A percentile compares a stretch with the other conserved stretches of the same genome.
Evolutionary conservation across 768 basidiomycete species (phyloP).

Genomic region (Suillus occidentalis): DNA sequence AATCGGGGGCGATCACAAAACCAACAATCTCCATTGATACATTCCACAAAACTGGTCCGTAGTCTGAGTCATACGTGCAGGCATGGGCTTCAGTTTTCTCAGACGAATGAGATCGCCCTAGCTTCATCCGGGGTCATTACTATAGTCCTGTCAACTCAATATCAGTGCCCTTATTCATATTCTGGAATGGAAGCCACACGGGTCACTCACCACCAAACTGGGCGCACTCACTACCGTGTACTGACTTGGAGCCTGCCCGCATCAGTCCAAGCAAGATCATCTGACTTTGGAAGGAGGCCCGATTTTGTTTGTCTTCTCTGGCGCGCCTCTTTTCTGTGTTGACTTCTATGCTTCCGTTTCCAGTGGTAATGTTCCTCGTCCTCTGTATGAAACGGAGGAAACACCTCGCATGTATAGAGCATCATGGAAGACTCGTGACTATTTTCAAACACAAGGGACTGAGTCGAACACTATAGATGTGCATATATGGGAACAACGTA

Average conservation of each 20-base stretch:
- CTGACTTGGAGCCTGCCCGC: background rate
- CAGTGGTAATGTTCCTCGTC: background rate
- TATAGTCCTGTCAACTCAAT: background rate
- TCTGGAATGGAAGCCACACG: background rate
- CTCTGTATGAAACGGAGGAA: background rate
- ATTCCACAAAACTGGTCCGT: background rate
- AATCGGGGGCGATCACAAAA: background rate
- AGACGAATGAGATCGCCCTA: background rate
- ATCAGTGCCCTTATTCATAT: background rate
- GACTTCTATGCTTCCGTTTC: background rate
- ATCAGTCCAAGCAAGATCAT: background rate
- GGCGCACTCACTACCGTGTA: background rate
- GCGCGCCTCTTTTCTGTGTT: background rate
- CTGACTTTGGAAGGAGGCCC: background rate
- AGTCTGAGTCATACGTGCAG: background rate
- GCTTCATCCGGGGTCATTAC: background rate
- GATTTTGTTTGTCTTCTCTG: background rate
- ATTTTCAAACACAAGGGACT: background rate
- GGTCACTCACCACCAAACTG: background rate
- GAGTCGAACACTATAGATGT: background rate
- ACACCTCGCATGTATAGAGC: background rate
- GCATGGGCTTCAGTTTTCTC: background rate
- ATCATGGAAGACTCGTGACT: background rate
- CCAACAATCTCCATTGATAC: background rate
- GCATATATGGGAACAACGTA: constrained; percentile 10